These are phyloP conservation scores for Phyllosticta capitalensis DNA, from an alignment of 2,329 filamentous ascomycete species.

Conservation along the genomic window DNA sequence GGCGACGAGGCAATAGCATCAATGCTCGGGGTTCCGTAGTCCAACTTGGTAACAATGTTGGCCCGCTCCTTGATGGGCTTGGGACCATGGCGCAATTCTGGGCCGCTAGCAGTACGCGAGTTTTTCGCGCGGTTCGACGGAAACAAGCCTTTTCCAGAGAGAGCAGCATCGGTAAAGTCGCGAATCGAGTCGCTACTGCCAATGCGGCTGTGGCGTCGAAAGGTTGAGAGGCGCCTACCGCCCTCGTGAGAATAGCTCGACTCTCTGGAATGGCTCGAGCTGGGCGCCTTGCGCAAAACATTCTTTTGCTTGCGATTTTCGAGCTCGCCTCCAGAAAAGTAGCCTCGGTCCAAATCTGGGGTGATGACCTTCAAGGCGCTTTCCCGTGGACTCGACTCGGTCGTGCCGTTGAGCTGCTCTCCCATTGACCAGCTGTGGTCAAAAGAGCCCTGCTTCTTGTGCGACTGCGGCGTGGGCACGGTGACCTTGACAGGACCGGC, in stretches of 20 bases:
- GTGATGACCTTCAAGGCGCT: conserved; percentile 23
- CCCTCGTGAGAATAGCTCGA: conserved; percentile 62
- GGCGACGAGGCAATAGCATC: conserved; percentile 34
- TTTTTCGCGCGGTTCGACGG: conserved; percentile 21
- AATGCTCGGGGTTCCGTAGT: conserved; percentile 41
- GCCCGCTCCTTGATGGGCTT: conserved; percentile 19
- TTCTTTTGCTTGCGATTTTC: conserved; percentile 63
- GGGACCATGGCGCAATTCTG: conserved; percentile 20
- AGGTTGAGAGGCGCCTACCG: conserved; percentile 47
- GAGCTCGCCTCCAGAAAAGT: conserved; percentile 82
- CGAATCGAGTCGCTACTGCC: conserved; percentile 68
- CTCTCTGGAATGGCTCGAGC: conserved; percentile 53
- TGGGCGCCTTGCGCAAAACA: conserved; percentile 65
- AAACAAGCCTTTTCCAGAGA: conserved; percentile 37
- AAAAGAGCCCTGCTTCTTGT: conserved; percentile 49
- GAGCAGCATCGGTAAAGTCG: conserved; percentile 43
- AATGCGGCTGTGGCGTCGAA: conserved; percentile 66
- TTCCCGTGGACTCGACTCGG: conserved; percentile 15
- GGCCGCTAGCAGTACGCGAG: conserved; percentile 40
- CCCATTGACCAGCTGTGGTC: conserved; percentile 51
- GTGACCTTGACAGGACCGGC: conserved; percentile 16
- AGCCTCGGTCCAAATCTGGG: conserved; percentile 70
- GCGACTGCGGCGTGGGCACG: conserved; percentile 23
- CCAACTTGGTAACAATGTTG: conserved; percentile 49
- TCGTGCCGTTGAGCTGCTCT: conserved; percentile 14